Conservation (phyloP, 1,139 yeast species). For the Diutina rugosa region DNA sequence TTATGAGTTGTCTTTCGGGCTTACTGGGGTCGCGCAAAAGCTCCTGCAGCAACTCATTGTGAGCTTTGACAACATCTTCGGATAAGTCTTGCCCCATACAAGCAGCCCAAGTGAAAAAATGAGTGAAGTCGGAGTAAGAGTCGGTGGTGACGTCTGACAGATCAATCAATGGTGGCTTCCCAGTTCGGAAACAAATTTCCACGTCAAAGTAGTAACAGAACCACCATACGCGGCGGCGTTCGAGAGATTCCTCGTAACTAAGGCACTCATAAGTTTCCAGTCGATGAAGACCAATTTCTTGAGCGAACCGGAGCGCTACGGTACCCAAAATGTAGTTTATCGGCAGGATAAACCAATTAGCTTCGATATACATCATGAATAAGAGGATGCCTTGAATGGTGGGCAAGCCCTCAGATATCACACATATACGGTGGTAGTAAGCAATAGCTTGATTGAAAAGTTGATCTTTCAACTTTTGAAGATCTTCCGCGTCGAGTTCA, state of each 20-base stretch:
- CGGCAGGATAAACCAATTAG: constrained; percentile 27
- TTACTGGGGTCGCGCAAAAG: not conserved
- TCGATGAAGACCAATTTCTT: constrained; percentile 55
- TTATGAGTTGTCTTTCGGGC: not conserved
- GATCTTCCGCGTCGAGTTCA: constrained; percentile 3
- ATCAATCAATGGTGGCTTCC: constrained; percentile 47
- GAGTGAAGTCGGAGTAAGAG: not conserved
- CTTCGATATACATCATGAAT: constrained; percentile 32
- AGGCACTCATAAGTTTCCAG: constrained; percentile 32
- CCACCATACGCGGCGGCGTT: constrained; percentile 42
- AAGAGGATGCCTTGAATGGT: constrained; percentile 38
- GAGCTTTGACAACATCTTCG: not conserved
- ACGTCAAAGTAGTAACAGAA: constrained; percentile 40
- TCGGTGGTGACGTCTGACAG: constrained; percentile 27
- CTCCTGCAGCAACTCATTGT: not conserved
- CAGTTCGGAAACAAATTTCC: constrained; percentile 40
- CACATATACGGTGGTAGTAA: constrained; percentile 34
- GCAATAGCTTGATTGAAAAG: constrained; percentile 25
- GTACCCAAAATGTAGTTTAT: constrained; percentile 31
- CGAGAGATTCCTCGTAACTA: constrained; percentile 20
- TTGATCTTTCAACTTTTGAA: constrained; percentile 12
- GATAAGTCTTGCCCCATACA: not conserved
- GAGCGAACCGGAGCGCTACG: constrained; percentile 46
- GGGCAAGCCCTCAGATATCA: constrained; percentile 36
- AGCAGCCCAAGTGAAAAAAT: not conserved